These are phyloP conservation scores for Mayamaea pseudoterrestris DNA, from an alignment of 108 stramenopile genomes.

Conservation along the genomic window DNA sequence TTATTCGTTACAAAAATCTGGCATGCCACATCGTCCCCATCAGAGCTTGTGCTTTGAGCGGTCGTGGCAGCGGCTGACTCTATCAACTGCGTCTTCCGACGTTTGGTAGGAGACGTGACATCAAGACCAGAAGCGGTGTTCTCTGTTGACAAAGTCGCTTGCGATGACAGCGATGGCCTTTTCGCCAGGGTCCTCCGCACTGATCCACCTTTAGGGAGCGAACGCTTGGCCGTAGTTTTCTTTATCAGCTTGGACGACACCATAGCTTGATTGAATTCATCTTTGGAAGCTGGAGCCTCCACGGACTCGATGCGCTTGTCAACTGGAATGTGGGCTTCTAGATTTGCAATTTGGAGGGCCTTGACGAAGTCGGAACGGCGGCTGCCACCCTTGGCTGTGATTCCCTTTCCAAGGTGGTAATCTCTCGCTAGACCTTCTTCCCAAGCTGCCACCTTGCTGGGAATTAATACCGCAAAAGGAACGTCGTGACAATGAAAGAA, in stretches of 20 bases:
- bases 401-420: slow-evolving; percentile 16
- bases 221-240: no score
- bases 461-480: slow-evolving; percentile 57
- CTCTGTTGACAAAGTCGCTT: no score
- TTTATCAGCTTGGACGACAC: no score
- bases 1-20: not conserved
- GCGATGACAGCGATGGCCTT: no score
- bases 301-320: slow-evolving; percentile 52
- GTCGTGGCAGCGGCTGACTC: no score
- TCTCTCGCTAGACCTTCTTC: not conserved
- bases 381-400: slow-evolving; percentile 17
- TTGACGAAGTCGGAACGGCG: slow-evolving; percentile 39
- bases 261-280: no score
- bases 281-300: not conserved
- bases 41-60: no score
- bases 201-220: no score
- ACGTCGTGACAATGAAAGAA: slow-evolving; percentile 76
- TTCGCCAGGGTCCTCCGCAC: no score
- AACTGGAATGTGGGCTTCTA: slow-evolving; percentile 55
- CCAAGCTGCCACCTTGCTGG: slow-evolving; percentile 24
- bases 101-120: no score
- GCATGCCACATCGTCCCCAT: not conserved
- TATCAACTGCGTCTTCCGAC: no score
- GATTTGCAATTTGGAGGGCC: slow-evolving; percentile 46
- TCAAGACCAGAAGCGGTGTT: no score